Evolutionary conservation across 352 stramenopile species (phyloP), one percentile per base, ranked within the genome.

Genomic region (Globisporangium cylindrosporum): DNA sequence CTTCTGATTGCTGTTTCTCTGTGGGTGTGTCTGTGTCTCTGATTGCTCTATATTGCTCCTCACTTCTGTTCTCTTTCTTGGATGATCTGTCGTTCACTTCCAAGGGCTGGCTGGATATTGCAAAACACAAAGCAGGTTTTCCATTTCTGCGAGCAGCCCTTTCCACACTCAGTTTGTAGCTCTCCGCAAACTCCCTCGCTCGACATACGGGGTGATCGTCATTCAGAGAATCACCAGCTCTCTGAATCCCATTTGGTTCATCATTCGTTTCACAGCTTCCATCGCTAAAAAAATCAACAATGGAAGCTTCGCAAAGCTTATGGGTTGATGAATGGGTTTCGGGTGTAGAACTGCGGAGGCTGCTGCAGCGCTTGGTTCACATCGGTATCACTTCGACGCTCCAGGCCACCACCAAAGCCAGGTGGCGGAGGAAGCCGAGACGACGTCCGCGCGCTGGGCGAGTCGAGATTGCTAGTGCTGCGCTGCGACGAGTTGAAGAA

Each of bases 241-340:
- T 65, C 38, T 29, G 20, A 34, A 34, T 20, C 59, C 59, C n/a
- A 6, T 20, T 18, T 64, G 18, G 29, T 66, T 66, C 7, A 32
- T 51, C 24, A 48, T 62, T 34, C 27, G 27, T n/a, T 38, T 27
- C 41, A 24, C 60, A 59, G 46, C 60, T 41, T 43, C 60, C 48
- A 9, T 43, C 24, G 60, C n/a, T 25, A 32, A 43, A 55, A n/a
- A 60, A 4, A 46, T 20, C 38, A 29, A 15, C 41, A 43, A n/a
- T 22, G 12, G 43, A 46, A 20, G 55, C 64, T 43, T 59, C 55
- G 25, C 29, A 9, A 24, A 25, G 43, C 41, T 71, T 90, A 90
- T 53, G 82, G 75, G 48, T 88, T 91, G 25, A 89, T 72, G 66
- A 89, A 92, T 59, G 79, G 78, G 49, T 88, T 90, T 0, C 77